Percentiles rank a stretch among this genome's conserved stretches.
These are phyloP conservation scores for Pythium dissotocum DNA, from an alignment of 352 stramenopile species.

Conservation along the genomic window DNA sequence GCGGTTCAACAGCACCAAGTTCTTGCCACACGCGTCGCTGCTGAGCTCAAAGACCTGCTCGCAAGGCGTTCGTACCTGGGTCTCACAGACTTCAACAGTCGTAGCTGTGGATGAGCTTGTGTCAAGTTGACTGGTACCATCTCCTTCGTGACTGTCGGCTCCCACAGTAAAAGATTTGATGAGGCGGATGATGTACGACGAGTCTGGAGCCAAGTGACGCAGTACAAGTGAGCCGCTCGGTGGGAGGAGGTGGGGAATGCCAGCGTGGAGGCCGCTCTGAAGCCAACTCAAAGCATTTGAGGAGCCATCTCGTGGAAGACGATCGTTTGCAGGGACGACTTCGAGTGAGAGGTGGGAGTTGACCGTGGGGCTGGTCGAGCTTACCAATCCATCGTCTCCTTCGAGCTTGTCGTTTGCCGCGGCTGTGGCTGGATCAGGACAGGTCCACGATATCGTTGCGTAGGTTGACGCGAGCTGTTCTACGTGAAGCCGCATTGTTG, in stretches of 20 bases:
- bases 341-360: slow-evolving; percentile 3
- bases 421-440: not conserved
- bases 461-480: slow-evolving; percentile 18
- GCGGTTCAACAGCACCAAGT: slow-evolving; percentile 71
- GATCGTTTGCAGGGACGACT: not conserved
- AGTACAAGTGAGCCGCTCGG: slow-evolving; percentile 17
- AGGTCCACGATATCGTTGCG: slow-evolving; percentile 17
- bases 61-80: slow-evolving; percentile 34
- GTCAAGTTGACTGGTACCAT: not conserved
- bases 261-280: not conserved
- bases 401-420: not conserved
- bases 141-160: not conserved
- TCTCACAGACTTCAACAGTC: not conserved
- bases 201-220: slow-evolving; percentile 21
- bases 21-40: slow-evolving; percentile 56
- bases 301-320: not conserved
- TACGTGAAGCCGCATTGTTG: not conserved
- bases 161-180: slow-evolving; percentile 9
- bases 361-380: not conserved
- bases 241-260: slow-evolving; percentile 16
- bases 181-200: slow-evolving; percentile 22
- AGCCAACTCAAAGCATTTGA: not conserved
- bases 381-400: not conserved
- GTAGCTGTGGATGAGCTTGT: not conserved
- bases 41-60: slow-evolving; percentile 80